Evolutionary conservation across 2,329 filamentous ascomycete species (phyloP), one percentile per base, ranked within the genome.

Genomic region (Helotiales sp.): DNA sequence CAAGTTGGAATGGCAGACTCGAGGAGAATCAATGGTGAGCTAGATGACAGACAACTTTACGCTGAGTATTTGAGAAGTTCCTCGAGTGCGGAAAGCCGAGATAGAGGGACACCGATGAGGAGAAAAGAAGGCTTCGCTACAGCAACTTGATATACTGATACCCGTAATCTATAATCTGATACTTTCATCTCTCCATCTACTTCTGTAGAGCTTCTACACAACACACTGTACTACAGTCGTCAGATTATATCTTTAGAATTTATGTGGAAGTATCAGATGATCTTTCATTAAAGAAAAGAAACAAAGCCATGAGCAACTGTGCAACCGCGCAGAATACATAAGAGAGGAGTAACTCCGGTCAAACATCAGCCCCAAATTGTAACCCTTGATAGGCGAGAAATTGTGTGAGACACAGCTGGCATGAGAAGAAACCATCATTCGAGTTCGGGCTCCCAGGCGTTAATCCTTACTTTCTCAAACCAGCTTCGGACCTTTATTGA

Each of bases 401-500:
- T 20, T n/a, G 17, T 4, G 17, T n/a, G n/a, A n/a, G n/a, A n/a
- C n/a, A n/a, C n/a, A n/a, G n/a, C n/a, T n/a, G n/a, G n/a, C n/a
- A n/a, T n/a, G n/a, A n/a, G n/a, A n/a, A n/a, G n/a, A n/a, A n/a
- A n/a, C n/a, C n/a, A n/a, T n/a, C n/a, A n/a, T n/a, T n/a, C n/a
- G n/a, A n/a, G n/a, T n/a, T n/a, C n/a, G n/a, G n/a, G n/a, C n/a
- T n/a, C n/a, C n/a, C n/a, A n/a, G n/a, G n/a, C n/a, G n/a, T n/a
- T n/a, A n/a, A n/a, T 45, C 4, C 6, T 17, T 20, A 45, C 6
- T 4, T 30, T 13, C 24, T 20, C 57, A 60, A 6, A 49, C 34
- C 57, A 60, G 37, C 24, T 47, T 45, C 7, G 43, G 57, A 30
- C 71, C 70, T 24, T 69, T 72, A 52, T 81, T 77, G 71, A 84